A percentile compares a stretch with the other conserved stretches of the same genome.
phyloP scores from a whole-genome alignment of 2,329 filamentous ascomycete species.

The Penicillium fuscoglaucum region DNA sequence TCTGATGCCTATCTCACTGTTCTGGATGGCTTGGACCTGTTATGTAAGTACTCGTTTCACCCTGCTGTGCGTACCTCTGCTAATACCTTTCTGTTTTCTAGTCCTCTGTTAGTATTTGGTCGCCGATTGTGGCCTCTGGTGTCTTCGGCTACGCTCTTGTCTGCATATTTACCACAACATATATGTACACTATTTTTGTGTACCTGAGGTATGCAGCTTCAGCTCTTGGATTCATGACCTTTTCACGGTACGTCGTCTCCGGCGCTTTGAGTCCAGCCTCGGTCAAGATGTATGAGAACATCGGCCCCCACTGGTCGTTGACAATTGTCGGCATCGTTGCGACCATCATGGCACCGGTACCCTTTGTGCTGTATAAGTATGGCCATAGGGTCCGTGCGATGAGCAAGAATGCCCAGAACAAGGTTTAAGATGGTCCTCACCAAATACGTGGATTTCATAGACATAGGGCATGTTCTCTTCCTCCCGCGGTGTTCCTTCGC shows the following conservation, averaged over 20 bases:
- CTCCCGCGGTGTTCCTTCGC: background rate
- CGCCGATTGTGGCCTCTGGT: constrained; percentile 51
- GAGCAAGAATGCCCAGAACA: background rate
- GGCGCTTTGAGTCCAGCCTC: constrained; percentile 37
- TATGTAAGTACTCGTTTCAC: constrained; percentile 11
- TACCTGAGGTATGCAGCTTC: constrained; percentile 55
- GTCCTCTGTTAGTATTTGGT: constrained; percentile 50
- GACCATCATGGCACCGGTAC: constrained; percentile 6
- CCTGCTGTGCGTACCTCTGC: background rate
- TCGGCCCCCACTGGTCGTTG: constrained; percentile 44
- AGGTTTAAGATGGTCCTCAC: background rate
- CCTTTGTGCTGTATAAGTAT: constrained; percentile 9
- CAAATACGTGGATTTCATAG: background rate
- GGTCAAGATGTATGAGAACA: constrained; percentile 40
- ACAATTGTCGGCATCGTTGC: constrained; percentile 37
- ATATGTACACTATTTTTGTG: constrained; percentile 59
- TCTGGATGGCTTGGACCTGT: constrained; percentile 15
- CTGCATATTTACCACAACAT: constrained; percentile 51
- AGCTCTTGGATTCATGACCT: constrained; percentile 45
- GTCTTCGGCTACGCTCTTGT: constrained; percentile 54
- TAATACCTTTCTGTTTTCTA: background rate
- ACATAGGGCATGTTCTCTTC: background rate
- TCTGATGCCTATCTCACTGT: background rate
- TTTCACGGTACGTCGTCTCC: constrained; percentile 42
- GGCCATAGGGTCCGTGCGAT: constrained; percentile 4